These are phyloP conservation scores for Pleurotus citrinopileatus DNA, from an alignment of 768 basidiomycete genomes.

Conservation along the genomic window DNA sequence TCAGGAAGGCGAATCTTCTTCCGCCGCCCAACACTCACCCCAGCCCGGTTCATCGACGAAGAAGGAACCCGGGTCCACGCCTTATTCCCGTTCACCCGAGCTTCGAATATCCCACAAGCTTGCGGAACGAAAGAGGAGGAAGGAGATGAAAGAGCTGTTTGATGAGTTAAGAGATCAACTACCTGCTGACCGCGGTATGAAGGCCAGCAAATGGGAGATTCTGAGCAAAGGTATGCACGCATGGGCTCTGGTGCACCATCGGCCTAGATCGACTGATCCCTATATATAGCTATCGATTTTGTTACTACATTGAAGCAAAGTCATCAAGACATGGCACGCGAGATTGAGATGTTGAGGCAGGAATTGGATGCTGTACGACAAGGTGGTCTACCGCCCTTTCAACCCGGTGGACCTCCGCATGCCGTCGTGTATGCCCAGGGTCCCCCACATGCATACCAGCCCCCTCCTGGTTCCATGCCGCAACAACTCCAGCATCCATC, in stretches of 20 bases:
- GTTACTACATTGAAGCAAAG: conserved; percentile 74
- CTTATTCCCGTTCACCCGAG: conserved; percentile 95
- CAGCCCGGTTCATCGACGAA: conserved; percentile 27
- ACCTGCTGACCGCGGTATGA: conserved; percentile 91
- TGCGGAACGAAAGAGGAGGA: conserved; percentile 93
- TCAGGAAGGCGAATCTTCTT: conserved; percentile 42
- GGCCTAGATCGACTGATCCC: conserved; percentile 5
- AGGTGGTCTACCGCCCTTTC: conserved; percentile 50
- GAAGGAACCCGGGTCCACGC: conserved; percentile 60
- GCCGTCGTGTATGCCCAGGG: conserved; percentile 49
- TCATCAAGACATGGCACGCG: conserved; percentile 74
- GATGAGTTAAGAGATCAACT: conserved; percentile 93
- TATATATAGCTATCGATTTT: conserved; percentile 77
- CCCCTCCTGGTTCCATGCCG: conserved; percentile 41
- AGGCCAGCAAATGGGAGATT: conserved; percentile 99
- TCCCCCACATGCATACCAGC: conserved; percentile 38
- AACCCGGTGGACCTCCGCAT: conserved; percentile 45
- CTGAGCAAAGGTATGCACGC: conserved; percentile 79
- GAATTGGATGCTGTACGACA: conserved; percentile 68
- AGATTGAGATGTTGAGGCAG: conserved; percentile 75
- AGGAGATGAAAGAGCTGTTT: conserved; percentile 99
- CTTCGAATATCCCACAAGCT: conserved; percentile 94
- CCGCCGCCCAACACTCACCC: conserved; percentile 32
- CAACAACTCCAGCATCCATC: conserved; percentile 34
- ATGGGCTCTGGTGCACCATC: neutral